Evolutionary conservation across 176 grass and related monocot species (phyloP).

Genomic region (Otatea glauca): DNA sequence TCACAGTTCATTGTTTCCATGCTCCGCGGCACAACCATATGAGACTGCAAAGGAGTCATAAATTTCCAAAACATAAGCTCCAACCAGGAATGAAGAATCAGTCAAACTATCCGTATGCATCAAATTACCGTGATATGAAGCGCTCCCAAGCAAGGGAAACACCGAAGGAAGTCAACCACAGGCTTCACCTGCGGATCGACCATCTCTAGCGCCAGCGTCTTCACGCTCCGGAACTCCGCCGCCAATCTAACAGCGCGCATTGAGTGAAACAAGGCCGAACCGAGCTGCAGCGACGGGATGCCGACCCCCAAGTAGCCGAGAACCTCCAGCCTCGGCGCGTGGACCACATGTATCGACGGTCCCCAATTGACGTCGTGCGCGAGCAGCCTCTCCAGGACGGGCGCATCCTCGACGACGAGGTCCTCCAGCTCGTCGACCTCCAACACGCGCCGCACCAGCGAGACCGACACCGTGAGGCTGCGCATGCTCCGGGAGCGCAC

Average conservation of each 20-base stretch:
- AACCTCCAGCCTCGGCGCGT: slow-evolving; percentile 32
- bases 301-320: slow-evolving; percentile 42
- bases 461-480: slow-evolving; percentile 50
- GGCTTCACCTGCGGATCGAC: slow-evolving; percentile 33
- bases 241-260: slow-evolving; percentile 33
- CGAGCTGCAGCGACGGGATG: slow-evolving; percentile 46
- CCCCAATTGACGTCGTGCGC: slow-evolving; percentile 51
- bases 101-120: not conserved
- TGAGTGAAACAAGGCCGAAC: slow-evolving; percentile 33
- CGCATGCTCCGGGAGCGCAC: slow-evolving; percentile 28
- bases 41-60: slow-evolving; percentile 30
- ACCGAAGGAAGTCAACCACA: slow-evolving; percentile 37
- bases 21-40: slow-evolving; percentile 33
- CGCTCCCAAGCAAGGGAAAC: slow-evolving; percentile 44
- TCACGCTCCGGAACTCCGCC: slow-evolving; percentile 1
- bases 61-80: not conserved
- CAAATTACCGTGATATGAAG: slow-evolving; percentile 49
- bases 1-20: not conserved
- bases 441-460: not conserved
- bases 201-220: slow-evolving; percentile 41
- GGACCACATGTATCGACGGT: slow-evolving; percentile 11
- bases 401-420: slow-evolving; percentile 46
- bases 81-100: not conserved
- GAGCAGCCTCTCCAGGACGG: slow-evolving; percentile 45
- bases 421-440: slow-evolving; percentile 25